Evolutionary conservation across 2,329 filamentous ascomycete species (phyloP), one percentile per base, ranked within the genome.

Genomic region (Septoria linicola): DNA sequence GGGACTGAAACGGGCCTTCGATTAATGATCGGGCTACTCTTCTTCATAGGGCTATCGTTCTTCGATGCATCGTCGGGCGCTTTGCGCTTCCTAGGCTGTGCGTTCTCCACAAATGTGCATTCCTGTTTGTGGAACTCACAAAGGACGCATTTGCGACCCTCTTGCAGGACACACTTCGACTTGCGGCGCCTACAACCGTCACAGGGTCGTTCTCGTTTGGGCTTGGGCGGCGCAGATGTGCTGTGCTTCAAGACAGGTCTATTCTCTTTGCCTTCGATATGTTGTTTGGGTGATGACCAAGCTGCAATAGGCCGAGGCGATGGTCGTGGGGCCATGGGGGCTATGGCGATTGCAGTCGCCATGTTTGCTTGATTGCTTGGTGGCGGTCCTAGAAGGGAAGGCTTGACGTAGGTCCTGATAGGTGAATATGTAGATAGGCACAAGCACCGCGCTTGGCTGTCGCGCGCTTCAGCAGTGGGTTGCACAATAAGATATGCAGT

Each of bases 1-100:
- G 55, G 42, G 45, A 44, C 37, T 46, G 51, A 32, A 36, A 46
- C 23, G 40, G 56, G 37, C 7, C 44, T 51, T 35, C 53, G 54
- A n/a, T 44, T 51, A 32, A 50, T 37, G 30, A 57, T 20, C 20
- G 61, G 51, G 40, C 53, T 57, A 41, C 52, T 61, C 57, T 67
- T 68, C 46, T 57, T 46, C 8, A 59, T 49, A 23, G 59, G 46
- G 16, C 40, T 19, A 17, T 56, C 58, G 23, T 54, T 41, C 35
- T 39, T 47, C 3, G 59, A 73, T 13, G 43, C 41, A 62, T 84
- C 80, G 64, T 85, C 82, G 20, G 40, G 31, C 57, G 88, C 73
- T 75, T 91, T 92, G 67, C 89, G 80, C 76, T 93, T 93, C 62
- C 88, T 81, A 51, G 86, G 84, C 65, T 84, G 83, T 19, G 88